Percentiles rank a stretch among this genome's conserved stretches.
Conservation (phyloP, 208 protist genomes). For the Tritrichomonas musculus region DNA sequence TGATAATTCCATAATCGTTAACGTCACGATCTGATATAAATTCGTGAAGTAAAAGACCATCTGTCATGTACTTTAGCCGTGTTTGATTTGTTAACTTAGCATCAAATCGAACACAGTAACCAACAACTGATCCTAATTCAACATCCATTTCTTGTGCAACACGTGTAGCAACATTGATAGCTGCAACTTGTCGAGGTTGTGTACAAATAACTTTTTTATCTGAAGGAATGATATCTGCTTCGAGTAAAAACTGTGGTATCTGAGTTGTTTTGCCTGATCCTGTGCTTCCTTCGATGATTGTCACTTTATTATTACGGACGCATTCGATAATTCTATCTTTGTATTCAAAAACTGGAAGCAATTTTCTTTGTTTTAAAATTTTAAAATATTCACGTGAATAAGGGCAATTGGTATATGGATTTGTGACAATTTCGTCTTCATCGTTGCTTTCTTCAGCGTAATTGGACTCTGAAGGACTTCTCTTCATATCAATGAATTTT, state of each 20-base stretch:
- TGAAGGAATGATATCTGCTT: neutral
- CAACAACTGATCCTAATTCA: slow-evolving; percentile 53
- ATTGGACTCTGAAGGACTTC: too few relatives aligned
- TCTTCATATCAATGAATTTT: too few relatives aligned
- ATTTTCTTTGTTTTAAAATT: neutral
- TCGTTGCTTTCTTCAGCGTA: too few relatives aligned
- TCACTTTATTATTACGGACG: slow-evolving; percentile 53
- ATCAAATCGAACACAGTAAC: slow-evolving; percentile 66
- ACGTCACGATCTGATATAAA: slow-evolving; percentile 63
- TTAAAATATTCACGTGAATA: neutral
- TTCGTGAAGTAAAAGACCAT: slow-evolving; percentile 72
- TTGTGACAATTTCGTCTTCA: too few relatives aligned
- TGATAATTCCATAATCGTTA: slow-evolving; percentile 68
- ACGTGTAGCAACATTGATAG: slow-evolving; percentile 57
- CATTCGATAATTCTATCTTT: slow-evolving; percentile 61
- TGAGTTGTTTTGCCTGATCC: slow-evolving; percentile 68
- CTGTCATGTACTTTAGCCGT: slow-evolving; percentile 69
- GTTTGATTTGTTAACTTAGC: slow-evolving; percentile 51
- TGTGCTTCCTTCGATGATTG: slow-evolving; percentile 61
- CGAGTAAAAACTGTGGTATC: slow-evolving; percentile 56
- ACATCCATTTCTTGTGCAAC: slow-evolving; percentile 59
- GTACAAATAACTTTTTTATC: slow-evolving; percentile 54
- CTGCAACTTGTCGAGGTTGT: slow-evolving; percentile 62
- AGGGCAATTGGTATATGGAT: neutral
- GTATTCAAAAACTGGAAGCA: slow-evolving; percentile 59